Evolutionary conservation across 345 rosid genomes (phyloP).

Genomic region (Eucalyptus camaldulensis): DNA sequence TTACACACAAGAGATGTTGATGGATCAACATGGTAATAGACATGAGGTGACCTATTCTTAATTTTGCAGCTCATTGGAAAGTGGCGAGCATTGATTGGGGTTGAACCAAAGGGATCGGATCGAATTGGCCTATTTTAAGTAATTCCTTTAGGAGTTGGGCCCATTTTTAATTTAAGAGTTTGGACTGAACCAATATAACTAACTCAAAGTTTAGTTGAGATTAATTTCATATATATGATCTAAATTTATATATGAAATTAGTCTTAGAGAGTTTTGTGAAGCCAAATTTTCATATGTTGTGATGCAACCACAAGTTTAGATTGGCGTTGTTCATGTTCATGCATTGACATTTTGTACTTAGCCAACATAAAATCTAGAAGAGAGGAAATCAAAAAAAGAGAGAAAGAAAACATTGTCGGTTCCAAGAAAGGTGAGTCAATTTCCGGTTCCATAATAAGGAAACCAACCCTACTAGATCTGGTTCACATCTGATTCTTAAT

Average conservation of each 20-base stretch:
- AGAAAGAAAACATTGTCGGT: not conserved
- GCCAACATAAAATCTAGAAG: accelerated
- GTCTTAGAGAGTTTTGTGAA: not conserved
- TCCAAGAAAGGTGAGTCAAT: accelerated
- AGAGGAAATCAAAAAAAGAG: not conserved
- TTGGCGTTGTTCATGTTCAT: accelerated
- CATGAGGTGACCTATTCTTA: not conserved
- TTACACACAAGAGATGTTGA: not conserved
- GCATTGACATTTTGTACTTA: accelerated
- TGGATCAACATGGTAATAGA: not conserved
- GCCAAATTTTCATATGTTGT: not conserved
- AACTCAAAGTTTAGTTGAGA: not conserved
- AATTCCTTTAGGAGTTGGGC: accelerated
- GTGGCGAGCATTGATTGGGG: not conserved
- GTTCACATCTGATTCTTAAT: not conserved
- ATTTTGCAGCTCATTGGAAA: not conserved
- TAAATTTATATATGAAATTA: not conserved
- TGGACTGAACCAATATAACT: accelerated
- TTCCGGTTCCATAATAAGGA: accelerated
- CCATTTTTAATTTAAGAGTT: not conserved
- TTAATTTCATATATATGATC: no score
- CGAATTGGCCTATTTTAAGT: accelerated
- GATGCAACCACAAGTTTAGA: not conserved
- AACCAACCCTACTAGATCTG: accelerated
- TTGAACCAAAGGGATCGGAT: not conserved